Evolutionary conservation across 345 rosid species (phyloP), one percentile per base, ranked within the genome.

Genomic region (Pistacia integerrima): DNA sequence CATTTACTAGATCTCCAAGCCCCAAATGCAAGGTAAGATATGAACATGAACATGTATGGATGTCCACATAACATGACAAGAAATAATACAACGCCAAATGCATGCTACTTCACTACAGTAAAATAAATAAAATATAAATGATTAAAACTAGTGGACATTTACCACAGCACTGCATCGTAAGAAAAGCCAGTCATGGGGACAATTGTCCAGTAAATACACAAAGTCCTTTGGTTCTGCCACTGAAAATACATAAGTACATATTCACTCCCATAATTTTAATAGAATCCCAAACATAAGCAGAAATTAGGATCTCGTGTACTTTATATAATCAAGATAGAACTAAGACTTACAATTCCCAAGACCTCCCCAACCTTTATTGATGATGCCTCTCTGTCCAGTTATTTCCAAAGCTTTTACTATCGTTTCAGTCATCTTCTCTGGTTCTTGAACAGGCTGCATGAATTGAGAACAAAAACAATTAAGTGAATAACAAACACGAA

Each of bases 141-240:
- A 10, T 25, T 41, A 61, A 20, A 67, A 35, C 46, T 3, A n/a
- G 17, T 25, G 28, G 16, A 70, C 67, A 38, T 63, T 80, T 85
- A 90, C 94, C 90, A 90, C 94, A 61, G 94, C 92, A 74, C 56
- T 75, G 82, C 94, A 90, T 76, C 30, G 86, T 36, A 38, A 74
- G 77, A 90, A 90, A 64, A 90, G 87, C 94, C 94, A 90, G 77
- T 90, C 94, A 36, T 88, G 94, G 52, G 92, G 94, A 81, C 94
- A 90, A 76, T 88, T 90, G 74, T 90, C 94, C 58, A 88, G 80
- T 61, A 80, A 69, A 69, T 85, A 90, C 20, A 90, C 78, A 46
- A 78, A 90, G 20, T 85, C 86, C 84, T 84, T 79, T 46, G 77
- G 64, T 64, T 87, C 83, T 79, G 83, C 78, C 89, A 71, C 94